Evolutionary conservation across 108 stramenopile species (phyloP), one percentile per base, ranked within the genome.

Genomic region (Schizochytrium sp.): DNA sequence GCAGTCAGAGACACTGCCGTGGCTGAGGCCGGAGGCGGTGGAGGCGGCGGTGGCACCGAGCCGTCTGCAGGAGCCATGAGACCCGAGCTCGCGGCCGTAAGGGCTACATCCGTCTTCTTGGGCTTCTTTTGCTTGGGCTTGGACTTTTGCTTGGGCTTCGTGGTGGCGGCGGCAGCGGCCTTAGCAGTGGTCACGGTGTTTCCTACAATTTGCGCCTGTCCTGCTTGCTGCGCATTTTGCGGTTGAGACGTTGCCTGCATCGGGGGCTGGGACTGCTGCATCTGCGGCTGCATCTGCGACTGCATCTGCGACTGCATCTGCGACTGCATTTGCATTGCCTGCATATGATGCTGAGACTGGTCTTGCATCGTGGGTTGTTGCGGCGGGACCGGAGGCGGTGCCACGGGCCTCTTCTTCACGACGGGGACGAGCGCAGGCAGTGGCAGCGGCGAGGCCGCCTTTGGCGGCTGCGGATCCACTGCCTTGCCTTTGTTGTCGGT

Each of bases 401-500:
- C 51, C 6, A 28, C 76, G 16, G 45, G 48, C 51, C 5, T 83
- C 51, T 83, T 83, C 48, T 53, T 83, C 23, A 83, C 76, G 16
- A 83, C 76, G 1, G 76, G 76, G 10, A 83, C 76, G 25, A 83
- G 76, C 48, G 76, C 76, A 6, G 76, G 76, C 45, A 83, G 51
- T 28, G 76, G 18, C 19, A 83, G 23, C 10, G 76, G 12, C 18
- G 2, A 8, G n/a, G 23, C n/a, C 5, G 51, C 76, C 76, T 83
- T 83, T 8, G 45, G n/a, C 19, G 76, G 76, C 76, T 83, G 76
- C 18, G 76, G 76, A 12, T 83, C 76, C 19, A 83, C 51, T 6
- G 76, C 43, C 51, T 83, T 83, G n/a, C 76, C 76, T 5, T 83
- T 83, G 76, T 83, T 83, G 51, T 83, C 76, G 6, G 76, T 83